These are phyloP conservation scores for Epichloe scottii DNA, from an alignment of 2,329 filamentous ascomycete species.

Conservation along the genomic window DNA sequence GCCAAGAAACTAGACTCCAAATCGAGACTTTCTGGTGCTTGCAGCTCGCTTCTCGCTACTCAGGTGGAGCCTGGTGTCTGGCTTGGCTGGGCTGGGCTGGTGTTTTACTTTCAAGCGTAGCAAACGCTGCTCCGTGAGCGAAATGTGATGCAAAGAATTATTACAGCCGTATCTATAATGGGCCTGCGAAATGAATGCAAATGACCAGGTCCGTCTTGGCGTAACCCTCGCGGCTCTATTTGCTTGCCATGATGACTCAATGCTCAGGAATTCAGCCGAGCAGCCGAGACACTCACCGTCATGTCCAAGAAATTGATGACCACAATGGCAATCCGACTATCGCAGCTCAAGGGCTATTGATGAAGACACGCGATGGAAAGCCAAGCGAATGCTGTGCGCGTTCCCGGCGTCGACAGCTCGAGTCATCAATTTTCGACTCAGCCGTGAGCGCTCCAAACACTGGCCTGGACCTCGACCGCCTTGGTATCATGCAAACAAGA, in stretches of 20 bases:
- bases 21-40: too few relatives aligned
- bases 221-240: background rate
- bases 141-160: too few relatives aligned
- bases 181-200: too few relatives aligned
- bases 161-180: too few relatives aligned
- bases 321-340: background rate
- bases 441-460: background rate
- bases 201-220: background rate
- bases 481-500: background rate
- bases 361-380: background rate
- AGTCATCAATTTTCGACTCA: background rate
- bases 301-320: background rate
- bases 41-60: too few relatives aligned
- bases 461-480: background rate
- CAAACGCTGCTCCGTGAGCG: too few relatives aligned
- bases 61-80: too few relatives aligned
- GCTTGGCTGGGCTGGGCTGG: too few relatives aligned
- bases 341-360: too few relatives aligned
- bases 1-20: too few relatives aligned
- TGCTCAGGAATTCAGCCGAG: background rate
- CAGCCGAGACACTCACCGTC: background rate
- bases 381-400: background rate
- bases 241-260: background rate
- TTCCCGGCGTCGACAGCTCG: background rate
- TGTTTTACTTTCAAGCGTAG: too few relatives aligned